A percentile compares a stretch with the other conserved stretches of the same genome.
Evolutionary conservation across 345 rosid genomes (phyloP).

Genomic region (Moringa oleifera): DNA sequence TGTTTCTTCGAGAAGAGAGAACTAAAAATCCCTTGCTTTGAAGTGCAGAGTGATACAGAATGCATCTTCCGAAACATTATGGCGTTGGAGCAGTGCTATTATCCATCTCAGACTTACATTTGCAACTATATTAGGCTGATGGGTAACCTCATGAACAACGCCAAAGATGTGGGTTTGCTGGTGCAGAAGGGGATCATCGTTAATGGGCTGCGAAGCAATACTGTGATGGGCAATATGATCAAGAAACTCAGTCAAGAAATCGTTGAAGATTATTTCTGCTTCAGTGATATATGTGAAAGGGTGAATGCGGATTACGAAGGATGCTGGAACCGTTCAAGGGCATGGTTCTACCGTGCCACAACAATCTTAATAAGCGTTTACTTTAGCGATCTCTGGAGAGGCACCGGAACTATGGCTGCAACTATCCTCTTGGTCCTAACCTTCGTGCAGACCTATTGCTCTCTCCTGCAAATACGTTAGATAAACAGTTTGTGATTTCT

Average conservation of each 20-base stretch:
- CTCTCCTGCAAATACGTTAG: constrained; percentile 12
- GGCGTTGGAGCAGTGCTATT: constrained; percentile 27
- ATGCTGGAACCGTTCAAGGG: constrained; percentile 5
- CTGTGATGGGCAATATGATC: too few species aligned
- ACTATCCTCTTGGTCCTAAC: constrained; percentile 16
- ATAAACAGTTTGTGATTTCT: too few species aligned
- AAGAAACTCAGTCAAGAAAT: too few species aligned
- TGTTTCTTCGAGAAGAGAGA: too few species aligned
- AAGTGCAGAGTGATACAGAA: constrained; percentile 3
- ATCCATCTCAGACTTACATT: not conserved
- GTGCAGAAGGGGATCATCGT: constrained; percentile 16
- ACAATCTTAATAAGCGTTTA: constrained; percentile 20
- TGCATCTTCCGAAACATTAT: constrained; percentile 16
- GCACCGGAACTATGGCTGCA: constrained; percentile 13
- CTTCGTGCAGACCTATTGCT: constrained; percentile 15
- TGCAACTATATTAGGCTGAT: constrained; percentile 16
- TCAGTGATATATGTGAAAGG: not conserved
- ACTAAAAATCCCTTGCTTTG: constrained; percentile 22
- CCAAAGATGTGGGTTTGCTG: constrained; percentile 21
- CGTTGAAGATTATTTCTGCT: not conserved
- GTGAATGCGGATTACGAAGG: constrained; percentile 8
- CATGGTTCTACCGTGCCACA: too few species aligned
- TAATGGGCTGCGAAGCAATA: constrained; percentile 15
- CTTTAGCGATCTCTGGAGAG: constrained; percentile 30
- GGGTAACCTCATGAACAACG: constrained; percentile 24